Evolutionary conservation across 306 rosid genomes (phyloP).

Genomic region (Calophaca sinica): DNA sequence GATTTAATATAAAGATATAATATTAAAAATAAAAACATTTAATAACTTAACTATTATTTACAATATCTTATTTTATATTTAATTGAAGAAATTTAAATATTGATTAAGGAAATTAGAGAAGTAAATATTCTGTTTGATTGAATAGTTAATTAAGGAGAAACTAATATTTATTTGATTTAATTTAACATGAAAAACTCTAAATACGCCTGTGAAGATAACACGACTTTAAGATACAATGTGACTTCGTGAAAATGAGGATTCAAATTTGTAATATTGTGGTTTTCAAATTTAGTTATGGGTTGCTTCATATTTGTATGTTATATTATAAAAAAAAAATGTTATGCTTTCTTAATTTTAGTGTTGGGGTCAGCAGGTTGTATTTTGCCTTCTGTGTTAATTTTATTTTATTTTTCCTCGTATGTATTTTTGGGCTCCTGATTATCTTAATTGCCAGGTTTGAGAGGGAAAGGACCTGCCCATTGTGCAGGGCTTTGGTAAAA

Average conservation of each 20-base stretch:
- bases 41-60: neutral
- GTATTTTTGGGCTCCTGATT: constrained; percentile 33
- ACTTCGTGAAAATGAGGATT: neutral
- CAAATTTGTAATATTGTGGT: neutral
- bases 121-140: neutral
- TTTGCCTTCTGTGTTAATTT: constrained; percentile 6
- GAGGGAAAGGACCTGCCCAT: constrained; percentile 95
- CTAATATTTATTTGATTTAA: neutral
- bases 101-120: neutral
- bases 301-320: constrained; percentile 11
- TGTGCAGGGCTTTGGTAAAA: constrained; percentile 98
- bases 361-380: neutral
- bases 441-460: constrained; percentile 75
- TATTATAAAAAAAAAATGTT: neutral
- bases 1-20: too few relatives aligned
- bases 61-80: too few relatives aligned
- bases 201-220: neutral
- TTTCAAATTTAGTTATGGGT: neutral
- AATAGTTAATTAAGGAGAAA: neutral
- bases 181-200: neutral
- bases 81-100: neutral
- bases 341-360: neutral
- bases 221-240: neutral
- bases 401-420: neutral
- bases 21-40: too few relatives aligned